Base-by-base conservation (phyloP, 2,329 filamentous ascomycete genomes). In the Fusarium sp. region DNA sequence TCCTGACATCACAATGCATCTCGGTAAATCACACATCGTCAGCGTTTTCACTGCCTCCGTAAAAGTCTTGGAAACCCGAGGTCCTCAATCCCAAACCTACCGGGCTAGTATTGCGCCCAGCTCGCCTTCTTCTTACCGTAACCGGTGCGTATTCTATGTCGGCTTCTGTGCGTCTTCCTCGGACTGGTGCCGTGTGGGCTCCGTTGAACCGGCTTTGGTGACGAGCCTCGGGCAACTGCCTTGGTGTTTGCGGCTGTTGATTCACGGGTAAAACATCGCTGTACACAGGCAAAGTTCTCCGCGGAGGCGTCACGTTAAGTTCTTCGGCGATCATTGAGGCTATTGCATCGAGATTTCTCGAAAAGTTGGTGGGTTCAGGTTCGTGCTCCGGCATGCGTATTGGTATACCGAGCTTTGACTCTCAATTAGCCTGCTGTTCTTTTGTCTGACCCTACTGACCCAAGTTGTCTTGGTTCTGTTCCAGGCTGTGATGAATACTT, bases 31-130 rank as follows among this genome's bases (percentile, higher is more conserved):
- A 69, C 20, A 27, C 42, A 46, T 85, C 83, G 43, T 83, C 82
- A 3, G 78, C 77, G 73, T 87, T 87, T 73, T 87, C 85, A 49
- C 76, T 76, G 14, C 83, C 85, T 23, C 82, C 83, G 66, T 86
- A 84, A 25, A 86, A 75, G 14, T 84, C 83, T 65, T 75, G 75
- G 63, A 83, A 84, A 0, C 83, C 83, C n/a, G 80, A 78, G n/a
- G 77, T 79, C 28, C 76, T 74, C 53, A 85, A 63, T n/a, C 76
- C 74, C 51, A 85, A 63, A n/a, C 81, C 81, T 32, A 68, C 55
- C 5, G 82, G 81, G 32, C 80, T 82, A 25, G 68, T 72, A 34
- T 72, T 75, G 55, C 75, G 76, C 49, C 76, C 71, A 32, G 55
- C 68, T 45, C 59, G 72, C 27, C 18, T 43, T 47, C 63, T 60